These are phyloP conservation scores for Cardamine resedifolia DNA, from an alignment of 345 rosid genomes.

Conservation along the genomic window DNA sequence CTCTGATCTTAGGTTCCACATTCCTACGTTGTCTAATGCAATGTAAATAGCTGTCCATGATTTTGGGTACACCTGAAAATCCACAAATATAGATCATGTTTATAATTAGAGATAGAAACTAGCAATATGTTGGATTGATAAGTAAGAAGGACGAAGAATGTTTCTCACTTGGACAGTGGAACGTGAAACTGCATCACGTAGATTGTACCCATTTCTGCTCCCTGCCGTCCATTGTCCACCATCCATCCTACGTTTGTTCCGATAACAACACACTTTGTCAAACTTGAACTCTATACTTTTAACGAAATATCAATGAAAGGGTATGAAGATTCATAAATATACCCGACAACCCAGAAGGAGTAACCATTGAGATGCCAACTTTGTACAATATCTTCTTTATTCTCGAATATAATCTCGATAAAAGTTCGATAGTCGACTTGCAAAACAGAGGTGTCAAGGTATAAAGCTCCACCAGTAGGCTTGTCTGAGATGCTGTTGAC, in stretches of 20 bases:
- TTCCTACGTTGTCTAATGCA: conserved; percentile 94
- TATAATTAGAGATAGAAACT: not conserved
- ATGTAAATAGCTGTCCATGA: conserved; percentile 93
- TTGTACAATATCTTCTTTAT: conserved; percentile 67
- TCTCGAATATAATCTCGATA: conserved; percentile 75
- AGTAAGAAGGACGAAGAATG: not conserved
- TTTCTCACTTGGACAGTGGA: conserved; percentile 69
- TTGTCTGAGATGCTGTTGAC: conserved; percentile 63
- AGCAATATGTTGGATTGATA: not conserved
- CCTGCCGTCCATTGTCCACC: conserved; percentile 81
- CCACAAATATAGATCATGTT: not conserved
- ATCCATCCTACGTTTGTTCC: conserved; percentile 68
- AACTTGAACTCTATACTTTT: not conserved
- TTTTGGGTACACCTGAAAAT: conserved; percentile 76
- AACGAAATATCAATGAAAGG: not conserved
- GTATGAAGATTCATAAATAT: conserved; percentile 17
- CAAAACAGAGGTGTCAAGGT: conserved; percentile 86
- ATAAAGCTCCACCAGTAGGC: conserved; percentile 61
- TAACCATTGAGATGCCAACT: conserved; percentile 93
- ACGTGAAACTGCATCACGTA: conserved; percentile 77
- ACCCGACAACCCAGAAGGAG: conserved; percentile 89
- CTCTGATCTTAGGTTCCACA: conserved; percentile 96
- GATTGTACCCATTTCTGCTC: conserved; percentile 76
- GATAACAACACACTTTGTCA: not conserved
- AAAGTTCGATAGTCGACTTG: conserved; percentile 64